Evolutionary conservation across 2,329 filamentous ascomycete species (phyloP), one percentile per base, ranked within the genome.

Genomic region (Cladophialophora immunda): DNA sequence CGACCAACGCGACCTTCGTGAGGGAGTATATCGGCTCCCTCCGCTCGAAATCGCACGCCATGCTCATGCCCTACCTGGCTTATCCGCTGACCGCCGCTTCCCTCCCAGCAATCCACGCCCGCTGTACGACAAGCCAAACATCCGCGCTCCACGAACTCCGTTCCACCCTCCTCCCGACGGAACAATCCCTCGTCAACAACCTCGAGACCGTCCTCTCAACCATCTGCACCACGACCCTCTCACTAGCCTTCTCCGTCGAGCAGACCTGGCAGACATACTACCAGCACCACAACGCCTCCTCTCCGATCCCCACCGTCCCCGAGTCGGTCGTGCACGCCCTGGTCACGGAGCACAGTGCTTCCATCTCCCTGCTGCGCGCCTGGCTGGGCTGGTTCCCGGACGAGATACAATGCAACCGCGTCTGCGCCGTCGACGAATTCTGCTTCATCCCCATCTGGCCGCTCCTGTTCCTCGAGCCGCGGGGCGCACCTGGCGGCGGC

Each of bases 401-500:
- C 72, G 83, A 80, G 72, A 75, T 78, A 1, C 74, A 76, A 8
- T 85, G 82, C 65, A 68, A 76, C 2, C 71, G 77, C 32, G 76
- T 76, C 47, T 85, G 83, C 64, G 78, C 68, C 3, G 78, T 76
- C 73, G 78, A 81, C 64, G 80, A 84, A 70, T 76, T 78, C 13
- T 84, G 83, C 69, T 84, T 79, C 66, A 83, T 85, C 45, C 82
- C 83, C 1, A 85, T 85, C 79, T 85, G 83, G 83, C 83, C 83
- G 1, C 67, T 83, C 67, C 66, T 76, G 29, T 60, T 54, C 36
- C 55, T 66, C 29, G 62, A 61, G 52, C 60, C 53, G 32, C 57
- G 47, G 4, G 50, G 54, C 36, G 67, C 34, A 58, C n/a, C 4
- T 47, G 17, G 2, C 15, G 34, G 38, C 11, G 57, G 63, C 17